phyloP scores from a whole-genome alignment of 345 rosid species.

The Citrus australasica region DNA sequence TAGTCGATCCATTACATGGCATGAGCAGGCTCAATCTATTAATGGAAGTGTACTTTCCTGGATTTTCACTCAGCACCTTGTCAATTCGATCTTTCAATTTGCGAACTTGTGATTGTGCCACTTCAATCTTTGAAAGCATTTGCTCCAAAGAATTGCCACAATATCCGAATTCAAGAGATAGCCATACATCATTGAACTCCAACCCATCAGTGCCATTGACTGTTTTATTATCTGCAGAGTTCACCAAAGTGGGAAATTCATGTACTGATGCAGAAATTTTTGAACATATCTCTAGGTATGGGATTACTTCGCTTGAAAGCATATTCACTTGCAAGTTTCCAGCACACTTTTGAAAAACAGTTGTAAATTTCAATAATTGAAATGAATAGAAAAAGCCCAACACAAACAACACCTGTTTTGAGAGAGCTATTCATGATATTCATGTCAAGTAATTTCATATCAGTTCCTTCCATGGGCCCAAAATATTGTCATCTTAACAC shows the following conservation, averaged over 20 bases:
- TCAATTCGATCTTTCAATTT: constrained; percentile 60
- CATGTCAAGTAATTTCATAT: background rate
- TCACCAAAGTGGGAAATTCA: constrained; percentile 2
- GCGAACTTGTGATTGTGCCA: constrained; percentile 36
- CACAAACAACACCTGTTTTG: background rate
- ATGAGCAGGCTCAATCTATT: constrained; percentile 38
- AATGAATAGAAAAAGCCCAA: background rate
- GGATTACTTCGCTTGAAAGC: background rate
- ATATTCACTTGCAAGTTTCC: background rate
- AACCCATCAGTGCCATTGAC: constrained; percentile 33
- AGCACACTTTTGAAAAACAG: constrained; percentile 8
- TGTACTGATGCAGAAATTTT: background rate
- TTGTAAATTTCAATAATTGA: background rate
- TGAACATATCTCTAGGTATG: background rate
- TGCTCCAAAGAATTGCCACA: constrained; percentile 49
- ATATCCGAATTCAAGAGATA: constrained; percentile 41
- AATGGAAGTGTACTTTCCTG: constrained; percentile 46
- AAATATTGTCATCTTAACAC: background rate
- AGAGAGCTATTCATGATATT: background rate
- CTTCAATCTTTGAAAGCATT: constrained; percentile 60
- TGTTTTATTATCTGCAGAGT: constrained; percentile 38
- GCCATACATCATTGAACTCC: constrained; percentile 39
- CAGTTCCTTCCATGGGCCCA: background rate
- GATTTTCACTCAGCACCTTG: constrained; percentile 57
- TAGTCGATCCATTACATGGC: constrained; percentile 31